Evolutionary conservation across 2,329 filamentous ascomycete genomes (phyloP).

Genomic region (Furcasterigmium furcatum): DNA sequence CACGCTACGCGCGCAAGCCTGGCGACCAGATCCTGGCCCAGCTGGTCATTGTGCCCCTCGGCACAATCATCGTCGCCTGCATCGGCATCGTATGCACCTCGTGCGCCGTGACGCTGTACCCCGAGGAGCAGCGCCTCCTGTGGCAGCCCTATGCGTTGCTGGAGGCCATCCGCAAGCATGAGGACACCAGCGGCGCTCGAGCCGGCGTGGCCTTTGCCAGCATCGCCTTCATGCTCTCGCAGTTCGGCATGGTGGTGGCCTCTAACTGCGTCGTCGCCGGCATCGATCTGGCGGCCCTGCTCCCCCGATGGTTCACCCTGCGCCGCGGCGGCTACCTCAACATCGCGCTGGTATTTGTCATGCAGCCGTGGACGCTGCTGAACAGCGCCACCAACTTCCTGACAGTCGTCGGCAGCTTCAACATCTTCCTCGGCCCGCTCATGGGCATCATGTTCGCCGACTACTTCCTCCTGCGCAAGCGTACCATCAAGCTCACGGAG

Average conservation of each 20-base stretch:
- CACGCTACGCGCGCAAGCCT: conserved; percentile 15
- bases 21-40: conserved; percentile 18
- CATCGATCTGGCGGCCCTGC: conserved; percentile 20
- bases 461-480: conserved; percentile 26
- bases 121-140: conserved; percentile 13
- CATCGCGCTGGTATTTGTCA: conserved; percentile 11
- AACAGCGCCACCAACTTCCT: conserved; percentile 15
- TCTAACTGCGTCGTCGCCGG: conserved; percentile 7
- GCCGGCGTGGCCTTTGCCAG: conserved; percentile 6
- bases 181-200: neutral
- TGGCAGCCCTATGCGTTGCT: conserved; percentile 20
- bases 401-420: conserved; percentile 18
- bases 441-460: conserved; percentile 28
- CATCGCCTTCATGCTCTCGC: conserved; percentile 7
- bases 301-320: conserved; percentile 13
- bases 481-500: conserved; percentile 27
- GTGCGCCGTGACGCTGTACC: conserved; percentile 15
- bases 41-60: conserved; percentile 16
- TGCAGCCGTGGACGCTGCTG: conserved; percentile 12
- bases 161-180: conserved; percentile 8
- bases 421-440: conserved; percentile 27
- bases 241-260: conserved; percentile 8
- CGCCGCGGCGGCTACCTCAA: conserved; percentile 4
- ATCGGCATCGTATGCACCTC: conserved; percentile 20
- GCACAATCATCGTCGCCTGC: conserved; percentile 17